Percentiles rank a stretch among this genome's conserved stretches.
Evolutionary conservation across 352 stramenopile species (phyloP).

Genomic region (Globisporangium cylindrosporum): DNA sequence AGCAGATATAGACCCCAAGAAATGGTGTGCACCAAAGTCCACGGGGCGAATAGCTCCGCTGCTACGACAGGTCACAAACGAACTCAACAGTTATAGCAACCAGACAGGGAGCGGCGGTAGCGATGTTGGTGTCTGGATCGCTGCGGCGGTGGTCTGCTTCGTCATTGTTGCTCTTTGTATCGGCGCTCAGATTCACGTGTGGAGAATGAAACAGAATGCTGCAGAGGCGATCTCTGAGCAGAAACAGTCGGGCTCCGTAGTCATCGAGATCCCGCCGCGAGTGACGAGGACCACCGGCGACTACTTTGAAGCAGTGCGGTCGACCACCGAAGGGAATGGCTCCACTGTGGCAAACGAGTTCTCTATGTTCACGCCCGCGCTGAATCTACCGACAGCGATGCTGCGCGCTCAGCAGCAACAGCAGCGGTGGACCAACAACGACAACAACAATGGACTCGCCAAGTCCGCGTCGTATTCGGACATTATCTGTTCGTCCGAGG

Average conservation of each 20-base stretch:
- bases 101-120: not conserved
- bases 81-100: slow-evolving; percentile 10
- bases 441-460: slow-evolving; percentile 17
- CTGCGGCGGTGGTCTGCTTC: slow-evolving; percentile 12
- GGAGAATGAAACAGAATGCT: not conserved
- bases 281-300: not conserved
- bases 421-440: slow-evolving; percentile 1
- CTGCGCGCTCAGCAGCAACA: not conserved
- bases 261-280: not conserved
- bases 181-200: not conserved
- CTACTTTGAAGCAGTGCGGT: slow-evolving; percentile 3
- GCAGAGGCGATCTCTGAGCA: not conserved
- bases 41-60: slow-evolving; percentile 24
- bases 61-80: slow-evolving; percentile 20
- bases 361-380: slow-evolving; percentile 15
- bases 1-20: slow-evolving; percentile 2
- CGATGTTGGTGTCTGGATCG: slow-evolving; percentile 22
- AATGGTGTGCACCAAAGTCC: slow-evolving; percentile 41
- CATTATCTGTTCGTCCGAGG: slow-evolving; percentile 37
- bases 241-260: slow-evolving; percentile 3
- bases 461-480: slow-evolving; percentile 40
- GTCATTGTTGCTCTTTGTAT: not conserved
- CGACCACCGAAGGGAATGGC: not conserved
- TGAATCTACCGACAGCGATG: slow-evolving; percentile 20
- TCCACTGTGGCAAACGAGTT: not conserved